These are phyloP conservation scores for Mycena rosella DNA, from an alignment of 768 basidiomycete species.

Conservation along the genomic window DNA sequence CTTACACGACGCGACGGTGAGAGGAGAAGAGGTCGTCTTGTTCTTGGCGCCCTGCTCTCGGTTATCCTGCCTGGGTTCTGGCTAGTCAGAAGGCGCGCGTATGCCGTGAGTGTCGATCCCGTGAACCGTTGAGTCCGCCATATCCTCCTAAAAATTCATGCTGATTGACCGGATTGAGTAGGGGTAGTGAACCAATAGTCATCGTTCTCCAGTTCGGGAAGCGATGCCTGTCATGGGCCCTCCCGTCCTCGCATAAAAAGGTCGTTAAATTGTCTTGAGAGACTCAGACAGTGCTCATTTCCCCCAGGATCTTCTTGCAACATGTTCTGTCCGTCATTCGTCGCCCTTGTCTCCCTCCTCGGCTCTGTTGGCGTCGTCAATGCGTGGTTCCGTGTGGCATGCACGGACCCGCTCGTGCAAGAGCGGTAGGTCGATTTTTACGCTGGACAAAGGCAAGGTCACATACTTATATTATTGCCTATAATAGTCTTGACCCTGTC, in stretches of 20 bases:
- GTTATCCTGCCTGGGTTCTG: too few relatives aligned
- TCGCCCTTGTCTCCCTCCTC: constrained; percentile 32
- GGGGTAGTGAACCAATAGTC: too few relatives aligned
- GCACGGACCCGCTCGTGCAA: constrained; percentile 55
- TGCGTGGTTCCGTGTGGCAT: constrained; percentile 59
- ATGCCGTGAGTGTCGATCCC: too few relatives aligned
- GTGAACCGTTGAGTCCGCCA: too few relatives aligned
- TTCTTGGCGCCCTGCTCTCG: too few relatives aligned
- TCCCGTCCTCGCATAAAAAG: constrained; percentile 1
- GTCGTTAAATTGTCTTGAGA: not conserved
- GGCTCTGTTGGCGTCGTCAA: constrained; percentile 36
- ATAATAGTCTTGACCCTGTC: constrained; percentile 57
- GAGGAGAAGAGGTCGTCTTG: too few relatives aligned
- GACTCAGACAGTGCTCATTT: not conserved
- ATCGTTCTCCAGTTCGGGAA: too few relatives aligned
- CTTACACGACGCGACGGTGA: too few relatives aligned
- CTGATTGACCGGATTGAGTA: too few relatives aligned
- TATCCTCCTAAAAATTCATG: too few relatives aligned
- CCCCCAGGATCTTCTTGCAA: not conserved
- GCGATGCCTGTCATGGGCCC: not conserved
- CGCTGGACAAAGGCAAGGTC: not conserved
- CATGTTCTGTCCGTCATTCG: constrained; percentile 1
- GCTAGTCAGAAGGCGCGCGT: too few relatives aligned
- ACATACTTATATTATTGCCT: constrained; percentile 8
- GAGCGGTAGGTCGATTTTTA: constrained; percentile 41